Conservation (phyloP, 2,329 filamentous ascomycete species). For the Neonectria coccinea region DNA sequence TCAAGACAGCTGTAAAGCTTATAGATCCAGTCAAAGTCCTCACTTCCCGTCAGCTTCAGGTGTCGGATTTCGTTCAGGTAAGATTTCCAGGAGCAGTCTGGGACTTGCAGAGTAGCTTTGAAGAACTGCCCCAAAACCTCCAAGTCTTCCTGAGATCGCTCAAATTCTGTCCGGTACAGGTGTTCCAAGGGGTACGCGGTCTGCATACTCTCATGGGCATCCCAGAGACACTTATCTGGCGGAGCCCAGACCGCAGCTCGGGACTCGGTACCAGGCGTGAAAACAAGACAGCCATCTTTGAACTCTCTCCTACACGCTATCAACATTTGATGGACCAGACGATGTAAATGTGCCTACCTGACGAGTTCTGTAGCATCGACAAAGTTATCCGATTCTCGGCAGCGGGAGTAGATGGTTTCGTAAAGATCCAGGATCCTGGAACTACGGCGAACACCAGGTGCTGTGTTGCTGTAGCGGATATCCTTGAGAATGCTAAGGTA, state of each 20-base stretch:
- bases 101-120: conserved; percentile 14
- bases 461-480: conserved; percentile 17
- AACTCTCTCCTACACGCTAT: conserved; percentile 19
- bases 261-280: conserved; percentile 14
- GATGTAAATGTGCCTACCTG: conserved; percentile 13
- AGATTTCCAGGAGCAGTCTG: conserved; percentile 31
- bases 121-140: conserved; percentile 38
- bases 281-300: conserved; percentile 24
- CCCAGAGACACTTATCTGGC: conserved; percentile 31
- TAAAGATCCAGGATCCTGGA: conserved; percentile 35
- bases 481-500: conserved; percentile 32
- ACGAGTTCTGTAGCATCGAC: conserved; percentile 16
- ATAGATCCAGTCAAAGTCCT: conserved; percentile 36
- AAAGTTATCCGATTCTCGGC: conserved; percentile 29
- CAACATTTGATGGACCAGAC: background rate
- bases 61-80: conserved; percentile 34
- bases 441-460: conserved; percentile 17
- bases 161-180: conserved; percentile 31
- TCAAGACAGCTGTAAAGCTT: conserved; percentile 27
- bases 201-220: conserved; percentile 32
- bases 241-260: conserved; percentile 27
- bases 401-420: conserved; percentile 33
- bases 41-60: conserved; percentile 17
- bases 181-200: conserved; percentile 30
- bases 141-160: conserved; percentile 23